Evolutionary conservation across 2,329 filamentous ascomycete genomes (phyloP).

Genomic region (Dendryphion nanum): DNA sequence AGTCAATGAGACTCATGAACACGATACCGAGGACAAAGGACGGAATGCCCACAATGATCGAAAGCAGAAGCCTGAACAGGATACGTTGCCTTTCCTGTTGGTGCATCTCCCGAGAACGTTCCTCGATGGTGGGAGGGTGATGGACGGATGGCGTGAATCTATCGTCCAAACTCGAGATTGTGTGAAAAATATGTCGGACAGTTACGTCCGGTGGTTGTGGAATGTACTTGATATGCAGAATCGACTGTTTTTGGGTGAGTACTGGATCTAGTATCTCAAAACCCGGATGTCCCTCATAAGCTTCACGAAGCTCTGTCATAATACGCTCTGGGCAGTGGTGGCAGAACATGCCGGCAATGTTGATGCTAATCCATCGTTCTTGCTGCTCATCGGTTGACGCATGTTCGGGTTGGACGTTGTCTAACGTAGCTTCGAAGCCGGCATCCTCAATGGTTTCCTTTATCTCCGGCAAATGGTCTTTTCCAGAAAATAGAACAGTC

Average conservation of each 20-base stretch:
- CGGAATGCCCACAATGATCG: slow-evolving; percentile 70
- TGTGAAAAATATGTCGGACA: slow-evolving; percentile 68
- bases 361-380: slow-evolving; percentile 35
- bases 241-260: slow-evolving; percentile 58
- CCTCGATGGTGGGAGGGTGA: slow-evolving; percentile 79
- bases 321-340: slow-evolving; percentile 52
- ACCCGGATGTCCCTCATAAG: slow-evolving; percentile 42
- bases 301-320: slow-evolving; percentile 49
- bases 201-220: slow-evolving; percentile 70
- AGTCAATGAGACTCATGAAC: slow-evolving; percentile 79
- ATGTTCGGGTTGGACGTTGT: slow-evolving; percentile 25
- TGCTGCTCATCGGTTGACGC: slow-evolving; percentile 11
- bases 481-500: slow-evolving; percentile 49
- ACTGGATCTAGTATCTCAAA: slow-evolving; percentile 57
- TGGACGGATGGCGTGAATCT: slow-evolving; percentile 69
- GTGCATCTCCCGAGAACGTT: slow-evolving; percentile 72
- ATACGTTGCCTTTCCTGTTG: slow-evolving; percentile 67
- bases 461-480: slow-evolving; percentile 46
- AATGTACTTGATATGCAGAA: slow-evolving; percentile 68
- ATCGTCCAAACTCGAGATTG: slow-evolving; percentile 65
- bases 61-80: slow-evolving; percentile 67
- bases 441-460: slow-evolving; percentile 50
- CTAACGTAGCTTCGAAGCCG: slow-evolving; percentile 42
- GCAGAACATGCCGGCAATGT: slow-evolving; percentile 47
- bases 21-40: slow-evolving; percentile 86